A percentile compares a stretch with the other conserved stretches of the same genome.
Evolutionary conservation across 371 early-diverging fungal genomes (phyloP).

Genomic region (Basidiobolus meristosporus): DNA sequence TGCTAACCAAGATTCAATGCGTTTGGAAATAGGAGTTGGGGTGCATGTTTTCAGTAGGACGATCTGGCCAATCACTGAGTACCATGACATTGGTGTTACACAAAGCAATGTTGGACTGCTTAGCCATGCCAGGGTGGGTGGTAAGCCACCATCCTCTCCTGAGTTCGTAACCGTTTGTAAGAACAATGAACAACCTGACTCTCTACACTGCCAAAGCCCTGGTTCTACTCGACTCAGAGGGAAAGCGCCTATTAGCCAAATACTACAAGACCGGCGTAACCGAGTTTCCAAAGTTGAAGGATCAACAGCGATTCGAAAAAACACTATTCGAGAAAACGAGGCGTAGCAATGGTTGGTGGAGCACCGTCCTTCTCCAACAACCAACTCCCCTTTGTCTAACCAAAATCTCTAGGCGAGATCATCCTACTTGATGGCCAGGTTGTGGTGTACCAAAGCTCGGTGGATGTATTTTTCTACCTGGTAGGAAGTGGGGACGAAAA

Average conservation of each 20-base stretch:
- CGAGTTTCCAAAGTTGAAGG: constrained; percentile 44
- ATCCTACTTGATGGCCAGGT: constrained; percentile 80
- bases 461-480: constrained; percentile 79
- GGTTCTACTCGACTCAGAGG: constrained; percentile 79
- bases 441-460: constrained; percentile 62
- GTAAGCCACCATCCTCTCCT: no score
- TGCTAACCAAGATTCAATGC: no score
- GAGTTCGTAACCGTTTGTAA: no score
- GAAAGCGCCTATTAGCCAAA: constrained; percentile 81
- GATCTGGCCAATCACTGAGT: no score
- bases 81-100: no score
- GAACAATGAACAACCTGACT: constrained; percentile 57
- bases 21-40: no score
- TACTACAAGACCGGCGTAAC: constrained; percentile 47
- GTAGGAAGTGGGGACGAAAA: constrained; percentile 89
- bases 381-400: background rate
- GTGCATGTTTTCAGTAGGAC: no score
- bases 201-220: constrained; percentile 75
- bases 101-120: no score
- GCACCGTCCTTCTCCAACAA: background rate
- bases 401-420: constrained; percentile 41
- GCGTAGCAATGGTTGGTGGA: constrained; percentile 27
- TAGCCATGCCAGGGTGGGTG: no score
- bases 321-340: constrained; percentile 78
- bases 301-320: constrained; percentile 83